Conservation (phyloP, 2,329 filamentous ascomycete species). For the Claviceps africana region DNA sequence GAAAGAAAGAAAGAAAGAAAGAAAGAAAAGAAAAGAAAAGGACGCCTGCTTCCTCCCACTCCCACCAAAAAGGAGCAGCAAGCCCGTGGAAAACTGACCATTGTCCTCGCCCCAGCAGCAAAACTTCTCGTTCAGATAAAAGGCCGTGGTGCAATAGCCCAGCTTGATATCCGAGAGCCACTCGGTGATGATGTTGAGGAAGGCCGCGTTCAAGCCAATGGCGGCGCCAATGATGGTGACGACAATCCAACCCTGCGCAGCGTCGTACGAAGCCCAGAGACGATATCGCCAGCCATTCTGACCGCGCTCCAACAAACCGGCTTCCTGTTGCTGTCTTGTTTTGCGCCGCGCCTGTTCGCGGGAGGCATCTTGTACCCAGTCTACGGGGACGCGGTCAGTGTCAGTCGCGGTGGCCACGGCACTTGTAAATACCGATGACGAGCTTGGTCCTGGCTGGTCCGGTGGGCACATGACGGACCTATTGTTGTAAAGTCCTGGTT, state of each 20-base stretch:
- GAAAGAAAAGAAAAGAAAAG: no score
- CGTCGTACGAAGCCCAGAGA: slow-evolving; percentile 79
- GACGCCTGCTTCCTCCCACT: background rate
- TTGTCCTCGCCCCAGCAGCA: slow-evolving; percentile 95
- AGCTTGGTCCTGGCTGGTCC: background rate
- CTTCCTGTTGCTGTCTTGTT: slow-evolving; percentile 56
- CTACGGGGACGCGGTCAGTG: slow-evolving; percentile 22
- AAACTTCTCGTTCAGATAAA: slow-evolving; percentile 94
- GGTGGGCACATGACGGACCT: slow-evolving; percentile 29
- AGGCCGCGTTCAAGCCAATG: slow-evolving; percentile 84
- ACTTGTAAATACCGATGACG: background rate
- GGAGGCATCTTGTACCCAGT: slow-evolving; percentile 96
- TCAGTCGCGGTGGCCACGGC: background rate
- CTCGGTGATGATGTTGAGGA: slow-evolving; percentile 90
- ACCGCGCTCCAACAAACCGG: slow-evolving; percentile 57
- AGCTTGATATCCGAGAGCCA: slow-evolving; percentile 94
- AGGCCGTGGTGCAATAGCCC: slow-evolving; percentile 88
- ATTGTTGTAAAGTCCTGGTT: slow-evolving; percentile 80
- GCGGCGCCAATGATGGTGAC: slow-evolving; percentile 85
- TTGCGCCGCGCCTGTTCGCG: slow-evolving; percentile 76
- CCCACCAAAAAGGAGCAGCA: background rate
- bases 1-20: no score
- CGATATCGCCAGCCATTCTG: slow-evolving; percentile 65
- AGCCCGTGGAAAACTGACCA: slow-evolving; percentile 31
- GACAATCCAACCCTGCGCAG: slow-evolving; percentile 95